Percentiles rank a stretch among this genome's conserved stretches.
Conservation (phyloP, 1,284 basidiomycete genomes). For the Boletus subluridellus region DNA sequence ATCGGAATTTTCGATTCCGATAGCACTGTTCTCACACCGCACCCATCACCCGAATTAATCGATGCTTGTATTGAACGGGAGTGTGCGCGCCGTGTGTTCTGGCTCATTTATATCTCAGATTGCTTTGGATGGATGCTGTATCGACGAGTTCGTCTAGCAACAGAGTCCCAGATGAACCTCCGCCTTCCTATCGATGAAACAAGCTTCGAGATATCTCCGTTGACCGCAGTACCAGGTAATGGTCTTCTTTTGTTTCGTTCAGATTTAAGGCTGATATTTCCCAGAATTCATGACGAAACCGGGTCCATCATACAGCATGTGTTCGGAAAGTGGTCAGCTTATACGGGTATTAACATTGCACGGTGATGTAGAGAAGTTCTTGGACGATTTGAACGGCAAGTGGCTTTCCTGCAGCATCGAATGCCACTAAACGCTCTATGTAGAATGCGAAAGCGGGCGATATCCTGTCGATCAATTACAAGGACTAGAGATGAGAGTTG, state of each 20-base stretch:
- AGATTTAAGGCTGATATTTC: slow-evolving; percentile 11
- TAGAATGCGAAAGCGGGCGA: slow-evolving; percentile 27
- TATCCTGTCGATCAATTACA: slow-evolving; percentile 21
- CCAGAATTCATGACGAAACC: slow-evolving; percentile 64
- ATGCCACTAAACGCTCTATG: slow-evolving; percentile 1
- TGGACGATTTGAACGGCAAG: slow-evolving; percentile 37
- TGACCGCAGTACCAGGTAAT: slow-evolving; percentile 61
- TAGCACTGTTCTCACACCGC: slow-evolving; percentile 46
- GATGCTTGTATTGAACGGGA: slow-evolving; percentile 64
- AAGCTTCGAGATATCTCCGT: slow-evolving; percentile 64
- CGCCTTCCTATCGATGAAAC: slow-evolving; percentile 73
- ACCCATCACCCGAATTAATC: slow-evolving; percentile 53
- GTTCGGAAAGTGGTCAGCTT: slow-evolving; percentile 68
- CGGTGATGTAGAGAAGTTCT: slow-evolving; percentile 50
- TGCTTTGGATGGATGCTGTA: slow-evolving; percentile 49
- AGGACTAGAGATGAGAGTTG: slow-evolving; percentile 27
- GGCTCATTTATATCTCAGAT: slow-evolving; percentile 64
- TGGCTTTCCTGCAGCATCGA: not conserved
- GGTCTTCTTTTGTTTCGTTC: not conserved
- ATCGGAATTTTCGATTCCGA: slow-evolving; percentile 62
- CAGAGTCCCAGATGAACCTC: slow-evolving; percentile 55
- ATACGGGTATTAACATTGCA: slow-evolving; percentile 65
- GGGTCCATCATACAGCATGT: slow-evolving; percentile 40
- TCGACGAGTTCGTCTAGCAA: slow-evolving; percentile 47
- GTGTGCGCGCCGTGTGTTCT: slow-evolving; percentile 70